A percentile compares a stretch with the other conserved stretches of the same genome.
These are phyloP conservation scores for Dicorynia guianensis DNA, from an alignment of 306 rosid species.

Conservation along the genomic window DNA sequence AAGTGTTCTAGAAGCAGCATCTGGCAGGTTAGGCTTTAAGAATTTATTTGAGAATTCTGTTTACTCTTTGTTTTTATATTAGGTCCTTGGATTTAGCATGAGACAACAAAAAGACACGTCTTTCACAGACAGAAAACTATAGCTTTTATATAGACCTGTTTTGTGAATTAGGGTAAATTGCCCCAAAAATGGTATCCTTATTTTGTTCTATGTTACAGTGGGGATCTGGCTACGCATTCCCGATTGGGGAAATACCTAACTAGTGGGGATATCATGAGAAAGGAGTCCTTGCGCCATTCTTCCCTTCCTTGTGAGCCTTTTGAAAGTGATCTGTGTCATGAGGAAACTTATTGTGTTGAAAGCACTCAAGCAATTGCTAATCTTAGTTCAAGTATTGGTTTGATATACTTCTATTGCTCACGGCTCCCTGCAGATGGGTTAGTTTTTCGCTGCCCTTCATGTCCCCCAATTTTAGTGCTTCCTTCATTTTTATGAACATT, in stretches of 20 bases:
- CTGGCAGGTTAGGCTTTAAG: neutral
- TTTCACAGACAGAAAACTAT: neutral
- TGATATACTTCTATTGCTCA: conserved; percentile 82
- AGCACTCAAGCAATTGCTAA: conserved; percentile 77
- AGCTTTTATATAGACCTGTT: conserved; percentile 3
- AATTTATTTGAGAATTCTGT: neutral
- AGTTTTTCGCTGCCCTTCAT: conserved; percentile 37
- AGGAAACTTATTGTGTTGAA: conserved; percentile 64
- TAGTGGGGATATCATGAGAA: conserved; percentile 75
- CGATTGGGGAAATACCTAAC: conserved; percentile 70
- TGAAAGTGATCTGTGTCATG: conserved; percentile 48
- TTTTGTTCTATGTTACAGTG: conserved; percentile 58
- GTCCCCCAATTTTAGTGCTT: conserved; percentile 5
- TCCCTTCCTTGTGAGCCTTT: conserved; percentile 60
- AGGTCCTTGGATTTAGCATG: neutral
- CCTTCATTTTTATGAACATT: conserved; percentile 22
- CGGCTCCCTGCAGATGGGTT: conserved; percentile 90
- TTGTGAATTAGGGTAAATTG: neutral
- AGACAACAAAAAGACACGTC: conserved; percentile 16
- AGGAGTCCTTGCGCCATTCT: conserved; percentile 68
- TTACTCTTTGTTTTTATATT: neutral
- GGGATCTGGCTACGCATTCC: conserved; percentile 60
- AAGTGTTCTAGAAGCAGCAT: neutral
- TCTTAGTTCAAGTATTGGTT: conserved; percentile 69
- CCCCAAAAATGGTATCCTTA: neutral